Evolutionary conservation across 805 yeast species (phyloP).

Genomic region (Yarrowia divulgata): DNA sequence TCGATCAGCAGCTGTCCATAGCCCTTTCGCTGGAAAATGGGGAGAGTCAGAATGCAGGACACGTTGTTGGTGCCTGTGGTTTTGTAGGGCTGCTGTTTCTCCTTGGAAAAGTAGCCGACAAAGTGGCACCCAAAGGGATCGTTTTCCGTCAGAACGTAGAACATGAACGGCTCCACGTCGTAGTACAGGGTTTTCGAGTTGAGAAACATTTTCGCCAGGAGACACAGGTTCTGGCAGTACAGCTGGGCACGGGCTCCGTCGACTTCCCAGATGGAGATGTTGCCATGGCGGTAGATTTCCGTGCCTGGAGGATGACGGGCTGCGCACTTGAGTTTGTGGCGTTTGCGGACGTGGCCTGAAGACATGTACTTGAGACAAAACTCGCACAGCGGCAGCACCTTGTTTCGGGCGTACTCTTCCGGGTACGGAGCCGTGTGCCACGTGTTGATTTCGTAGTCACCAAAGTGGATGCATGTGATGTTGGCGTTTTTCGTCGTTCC

Average conservation of each 20-base stretch:
- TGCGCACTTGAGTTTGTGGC: constrained; percentile 81
- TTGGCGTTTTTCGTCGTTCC: constrained; percentile 48
- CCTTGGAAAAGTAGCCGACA: constrained; percentile 95
- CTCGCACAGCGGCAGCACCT: constrained; percentile 78
- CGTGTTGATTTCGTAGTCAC: constrained; percentile 77
- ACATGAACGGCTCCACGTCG: constrained; percentile 94
- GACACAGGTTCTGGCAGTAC: constrained; percentile 89
- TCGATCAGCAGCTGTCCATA: constrained; percentile 89
- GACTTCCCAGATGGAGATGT: constrained; percentile 81
- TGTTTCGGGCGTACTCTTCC: constrained; percentile 72
- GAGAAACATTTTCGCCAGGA: constrained; percentile 85
- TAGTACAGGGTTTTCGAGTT: constrained; percentile 91
- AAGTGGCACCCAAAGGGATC: constrained; percentile 69
- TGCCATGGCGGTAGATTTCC: constrained; percentile 82
- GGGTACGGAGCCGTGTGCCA: constrained; percentile 97
- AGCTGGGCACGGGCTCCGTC: constrained; percentile 85
- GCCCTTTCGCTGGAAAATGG: constrained; percentile 85
- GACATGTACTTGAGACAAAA: constrained; percentile 81
- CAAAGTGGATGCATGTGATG: constrained; percentile 71
- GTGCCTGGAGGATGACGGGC: constrained; percentile 84
- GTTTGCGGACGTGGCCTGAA: constrained; percentile 66
- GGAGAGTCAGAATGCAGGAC: constrained; percentile 89
- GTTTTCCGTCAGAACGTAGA: constrained; percentile 80
- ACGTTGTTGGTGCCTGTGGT: constrained; percentile 60
- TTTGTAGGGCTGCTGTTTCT: constrained; percentile 53